Base-by-base conservation (phyloP, 2,329 filamentous ascomycete species). In the Aspergillus arachidicola region DNA sequence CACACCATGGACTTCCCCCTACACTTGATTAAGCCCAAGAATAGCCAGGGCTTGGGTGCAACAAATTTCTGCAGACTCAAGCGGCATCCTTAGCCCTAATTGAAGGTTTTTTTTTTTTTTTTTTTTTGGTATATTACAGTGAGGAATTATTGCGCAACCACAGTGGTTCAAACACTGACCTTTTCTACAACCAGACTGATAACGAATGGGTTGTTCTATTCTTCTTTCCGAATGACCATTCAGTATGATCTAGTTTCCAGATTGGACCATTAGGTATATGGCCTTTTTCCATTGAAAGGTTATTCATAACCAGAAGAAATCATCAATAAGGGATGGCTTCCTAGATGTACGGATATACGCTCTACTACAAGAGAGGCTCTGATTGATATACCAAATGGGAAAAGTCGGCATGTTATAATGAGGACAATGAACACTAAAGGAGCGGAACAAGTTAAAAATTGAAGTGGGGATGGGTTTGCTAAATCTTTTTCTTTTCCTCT, bases 321-420 rank as follows among this genome's bases (percentile, higher is more conserved):
- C 26, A n/a, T 59, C 28, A 51, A 59, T 45, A 46, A 26, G 34
- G 23, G 14, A 21, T 14, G 11, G 11, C 21, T 28, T 53, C n/a
- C 12, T 53, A 46, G 30, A 51, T 58, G 21, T 2, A 12, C n/a
- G n/a, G 41, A 21, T 19, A 36, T 26, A 30, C 36, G 11, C 23
- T 19, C 21, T 26, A 59, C 38, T 54, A 55, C 9, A 21, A 21
- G 43, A 23, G 48, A 53, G 38, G 28, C 34, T 9, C 32, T 50
- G 50, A 66, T 66, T 66, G 60, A 66, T 23, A 62, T 43, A 48
- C 60, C 26, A 61, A 50, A 45, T 19, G 50, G 60, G 30, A 23
- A 54, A 36, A 48, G 56, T 46, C 26, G 51, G 65, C 65, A 69
- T 71, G 68, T 70, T n/a, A 41, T 19, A 54, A 21, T 23, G 11